Evolutionary conservation across 768 basidiomycete species (phyloP), one percentile per base, ranked within the genome.

Genomic region (Lentinula boryana): DNA sequence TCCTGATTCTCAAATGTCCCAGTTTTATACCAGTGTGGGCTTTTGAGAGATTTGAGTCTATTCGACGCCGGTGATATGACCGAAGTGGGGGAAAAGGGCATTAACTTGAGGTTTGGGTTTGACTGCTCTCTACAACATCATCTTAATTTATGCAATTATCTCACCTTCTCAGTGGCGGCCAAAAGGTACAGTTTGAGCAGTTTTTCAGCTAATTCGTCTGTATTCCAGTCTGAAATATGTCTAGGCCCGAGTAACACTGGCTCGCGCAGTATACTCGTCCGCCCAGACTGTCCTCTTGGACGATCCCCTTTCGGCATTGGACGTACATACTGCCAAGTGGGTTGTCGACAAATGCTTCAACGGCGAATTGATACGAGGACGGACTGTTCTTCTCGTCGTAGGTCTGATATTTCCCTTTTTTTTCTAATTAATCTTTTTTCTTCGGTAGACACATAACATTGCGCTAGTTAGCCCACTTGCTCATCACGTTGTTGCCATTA

Each of bases 241-340:
- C 3, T 36, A 80, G 41, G 84, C 76, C 68, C 68, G 85, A 32
- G 71, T 87, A 43, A 82, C 81, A 1, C 71, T 85, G 6, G 85
- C 85, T 3, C 74, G 85, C 6, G 84, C 85, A 0, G 72, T 86
- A 1, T 87, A 87, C 68, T 82, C 81, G 4, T 68, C 71, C 23
- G 81, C 84, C 0, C 68, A 78, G 15, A 79, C 78, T n/a, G 64
- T 87, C 6, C 71, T 87, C 6, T 71, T 86, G 27, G 85, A 86
- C 63, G 85, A 87, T 63, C 77, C 84, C 9, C 70, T 83, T 27
- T 76, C 79, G 15, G 78, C 80, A 1, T 68, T 83, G 27, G 83
- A 84, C 66, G 78, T 82, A 7, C 76, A 81, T 61, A 84, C 83
- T 2, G 74, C 79, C 8, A 75, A 78, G 56, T 81, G 72, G 72